Conservation (phyloP, 2,329 filamentous ascomycete genomes). For the Ophidiomyces ophidiicola region DNA sequence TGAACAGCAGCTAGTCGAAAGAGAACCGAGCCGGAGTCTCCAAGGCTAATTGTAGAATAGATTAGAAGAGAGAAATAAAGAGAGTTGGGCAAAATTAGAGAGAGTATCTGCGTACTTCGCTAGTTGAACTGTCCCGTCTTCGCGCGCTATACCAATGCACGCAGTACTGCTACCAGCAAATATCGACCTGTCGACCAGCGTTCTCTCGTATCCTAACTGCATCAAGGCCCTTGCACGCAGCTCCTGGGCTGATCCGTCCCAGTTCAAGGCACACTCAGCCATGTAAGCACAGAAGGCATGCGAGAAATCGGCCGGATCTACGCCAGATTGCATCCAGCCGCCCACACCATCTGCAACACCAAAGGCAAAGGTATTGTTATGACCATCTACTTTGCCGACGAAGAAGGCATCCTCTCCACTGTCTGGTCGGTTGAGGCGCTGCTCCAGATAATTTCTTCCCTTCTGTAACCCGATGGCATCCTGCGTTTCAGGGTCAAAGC, state of each 20-base stretch:
- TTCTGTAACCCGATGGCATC: conserved; percentile 28
- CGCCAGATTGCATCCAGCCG: conserved; percentile 82
- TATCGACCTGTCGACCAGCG: conserved; percentile 61
- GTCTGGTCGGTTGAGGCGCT: conserved; percentile 53
- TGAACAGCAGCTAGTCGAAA: conserved; percentile 76
- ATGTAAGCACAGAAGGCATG: conserved; percentile 90
- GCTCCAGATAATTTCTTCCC: conserved; percentile 39
- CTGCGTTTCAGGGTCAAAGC: conserved; percentile 48
- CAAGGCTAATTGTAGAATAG: conserved; percentile 43
- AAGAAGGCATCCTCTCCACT: conserved; percentile 97
- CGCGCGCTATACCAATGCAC: conserved; percentile 65
- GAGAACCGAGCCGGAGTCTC: conserved; percentile 87
- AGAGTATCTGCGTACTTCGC: conserved; percentile 51
- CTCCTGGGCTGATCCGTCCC: conserved; percentile 31
- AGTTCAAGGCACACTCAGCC: conserved; percentile 59
- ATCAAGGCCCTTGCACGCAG: conserved; percentile 57
- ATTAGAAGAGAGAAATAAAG: conserved; percentile 1
- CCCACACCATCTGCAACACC: conserved; percentile 91
- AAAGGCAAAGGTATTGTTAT: conserved; percentile 50
- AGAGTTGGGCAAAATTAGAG: conserved; percentile 4
- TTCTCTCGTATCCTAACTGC: conserved; percentile 70
- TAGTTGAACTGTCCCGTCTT: conserved; percentile 65
- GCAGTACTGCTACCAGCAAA: conserved; percentile 82
- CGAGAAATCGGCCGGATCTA: conserved; percentile 91
- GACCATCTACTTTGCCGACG: conserved; percentile 62